Percentiles rank a stretch among this genome's conserved stretches.
Conservation (phyloP, 805 yeast species). For the Millerozyma acaciae region DNA sequence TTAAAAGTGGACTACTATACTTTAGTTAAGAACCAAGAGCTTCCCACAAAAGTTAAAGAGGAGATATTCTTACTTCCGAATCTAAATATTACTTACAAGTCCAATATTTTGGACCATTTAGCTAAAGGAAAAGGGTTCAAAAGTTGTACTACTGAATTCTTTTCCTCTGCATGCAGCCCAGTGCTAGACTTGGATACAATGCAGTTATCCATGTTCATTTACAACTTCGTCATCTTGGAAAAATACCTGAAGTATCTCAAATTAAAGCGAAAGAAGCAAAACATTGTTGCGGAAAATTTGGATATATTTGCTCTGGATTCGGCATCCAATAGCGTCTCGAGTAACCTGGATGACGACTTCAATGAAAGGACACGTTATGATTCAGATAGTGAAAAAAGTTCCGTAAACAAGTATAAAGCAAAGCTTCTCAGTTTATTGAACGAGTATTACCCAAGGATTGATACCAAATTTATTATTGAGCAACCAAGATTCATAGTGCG, state of each 20-base stretch:
- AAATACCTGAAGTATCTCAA: constrained; percentile 23
- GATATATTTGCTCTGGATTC: neutral
- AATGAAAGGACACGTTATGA: constrained; percentile 8
- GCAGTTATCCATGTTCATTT: constrained; percentile 29
- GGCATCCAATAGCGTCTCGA: neutral
- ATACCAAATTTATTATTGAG: constrained; percentile 26
- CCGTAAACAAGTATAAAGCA: constrained; percentile 5
- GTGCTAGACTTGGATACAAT: constrained; percentile 32
- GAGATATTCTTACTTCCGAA: constrained; percentile 35
- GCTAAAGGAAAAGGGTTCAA: constrained; percentile 34
- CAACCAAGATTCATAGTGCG: constrained; percentile 28
- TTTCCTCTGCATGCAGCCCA: constrained; percentile 36
- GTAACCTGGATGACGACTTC: neutral
- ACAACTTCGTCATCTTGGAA: constrained; percentile 27
- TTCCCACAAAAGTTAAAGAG: constrained; percentile 12
- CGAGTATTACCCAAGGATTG: constrained; percentile 31
- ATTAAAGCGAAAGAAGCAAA: constrained; percentile 6
- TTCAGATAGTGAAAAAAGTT: constrained; percentile 5
- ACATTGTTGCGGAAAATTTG: neutral
- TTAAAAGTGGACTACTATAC: constrained; percentile 22
- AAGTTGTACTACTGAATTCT: constrained; percentile 34
- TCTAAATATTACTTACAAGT: constrained; percentile 29
- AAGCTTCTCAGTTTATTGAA: constrained; percentile 20
- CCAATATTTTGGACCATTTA: constrained; percentile 31
- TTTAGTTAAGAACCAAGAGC: constrained; percentile 4